Conservation (phyloP, 164 flowering plant species). For the Nymphaea colorata region DNA sequence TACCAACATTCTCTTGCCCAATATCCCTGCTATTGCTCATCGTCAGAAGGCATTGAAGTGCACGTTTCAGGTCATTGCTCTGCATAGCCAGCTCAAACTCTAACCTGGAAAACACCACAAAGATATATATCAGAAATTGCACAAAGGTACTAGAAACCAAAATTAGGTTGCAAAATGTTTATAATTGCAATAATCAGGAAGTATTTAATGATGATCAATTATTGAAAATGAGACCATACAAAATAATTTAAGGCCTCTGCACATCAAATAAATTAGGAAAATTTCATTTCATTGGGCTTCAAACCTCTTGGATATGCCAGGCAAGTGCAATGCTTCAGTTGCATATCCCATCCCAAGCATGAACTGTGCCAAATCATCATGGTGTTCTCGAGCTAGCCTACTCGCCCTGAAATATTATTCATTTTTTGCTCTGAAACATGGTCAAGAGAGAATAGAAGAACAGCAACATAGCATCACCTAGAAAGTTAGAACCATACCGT, state of each 20-base stretch:
- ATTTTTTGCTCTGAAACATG: neutral
- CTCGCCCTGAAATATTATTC: conserved; percentile 60
- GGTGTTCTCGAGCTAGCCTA: conserved; percentile 98
- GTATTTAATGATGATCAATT: too few species aligned
- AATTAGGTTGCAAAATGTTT: neutral
- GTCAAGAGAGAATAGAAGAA: neutral
- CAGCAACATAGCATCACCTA: too few species aligned
- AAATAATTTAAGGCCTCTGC: too few species aligned
- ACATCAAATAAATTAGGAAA: too few species aligned
- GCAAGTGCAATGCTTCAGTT: conserved; percentile 95
- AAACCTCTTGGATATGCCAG: conserved; percentile 97
- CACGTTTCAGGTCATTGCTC: conserved; percentile 91
- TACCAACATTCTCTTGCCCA: conserved; percentile 62
- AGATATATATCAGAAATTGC: neutral
- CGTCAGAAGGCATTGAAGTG: conserved; percentile 85
- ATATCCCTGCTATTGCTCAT: conserved; percentile 97
- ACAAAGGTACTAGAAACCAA: too few species aligned
- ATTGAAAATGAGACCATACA: too few species aligned
- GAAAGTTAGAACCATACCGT: conserved; percentile 29
- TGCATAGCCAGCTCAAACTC: conserved; percentile 98
- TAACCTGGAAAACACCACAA: conserved; percentile 32
- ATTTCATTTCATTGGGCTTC: neutral
- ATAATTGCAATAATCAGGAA: neutral
- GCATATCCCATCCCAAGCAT: conserved; percentile 99
- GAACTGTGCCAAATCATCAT: conserved; percentile 96